Evolutionary conservation across 2,329 filamentous ascomycete genomes (phyloP), one percentile per base, ranked within the genome.

Genomic region (Tolypocladium endophyticum): DNA sequence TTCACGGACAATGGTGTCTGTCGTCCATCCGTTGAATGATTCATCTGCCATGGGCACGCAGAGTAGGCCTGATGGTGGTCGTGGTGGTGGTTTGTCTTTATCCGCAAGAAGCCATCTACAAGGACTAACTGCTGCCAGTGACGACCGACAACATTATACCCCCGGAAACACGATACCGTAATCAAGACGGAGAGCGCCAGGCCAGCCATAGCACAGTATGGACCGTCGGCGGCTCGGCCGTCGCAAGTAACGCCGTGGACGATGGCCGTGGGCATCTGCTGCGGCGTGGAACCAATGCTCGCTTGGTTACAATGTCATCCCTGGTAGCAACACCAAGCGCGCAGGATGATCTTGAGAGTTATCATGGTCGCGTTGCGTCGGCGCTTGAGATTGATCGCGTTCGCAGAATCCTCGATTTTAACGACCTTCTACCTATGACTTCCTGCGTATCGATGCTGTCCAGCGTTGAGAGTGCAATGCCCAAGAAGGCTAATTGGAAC

Each of bases 321-420:
- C 72, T 76, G 0, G 70, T 69, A 7, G 61, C 70, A 0, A 72
- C 71, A 25, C 70, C 74, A 7, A 77, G 72, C 54, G 69, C 77
- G 1, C 79, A 83, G 43, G 84, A 89, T 43, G 84, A 90, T 47
- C 75, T 81, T 16, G 83, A 87, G 60, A 85, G 83, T 58, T 89
- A 96, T 68, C 84, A 89, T 67, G 82, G 83, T 47, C 85, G 91
- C 35, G 75, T 99, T 59, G 92, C 92, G 11, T 77, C 87, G 20
- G 94, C 94, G 3, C 79, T 97, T 57, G 83, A 89, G n/a, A 81
- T 97, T 61, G 86, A 96, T 69, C 85, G 84, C 54, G 78, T 83
- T 36, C 79, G 81, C 33, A 84, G 84, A 62, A 77, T 96, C 18
- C 77, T 96, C 36, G 80, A 81, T 47, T 86, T 84, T 64, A 72